Evolutionary conservation across 139 green algal species (phyloP).

Genomic region (Tetradesmus lagerheimii): DNA sequence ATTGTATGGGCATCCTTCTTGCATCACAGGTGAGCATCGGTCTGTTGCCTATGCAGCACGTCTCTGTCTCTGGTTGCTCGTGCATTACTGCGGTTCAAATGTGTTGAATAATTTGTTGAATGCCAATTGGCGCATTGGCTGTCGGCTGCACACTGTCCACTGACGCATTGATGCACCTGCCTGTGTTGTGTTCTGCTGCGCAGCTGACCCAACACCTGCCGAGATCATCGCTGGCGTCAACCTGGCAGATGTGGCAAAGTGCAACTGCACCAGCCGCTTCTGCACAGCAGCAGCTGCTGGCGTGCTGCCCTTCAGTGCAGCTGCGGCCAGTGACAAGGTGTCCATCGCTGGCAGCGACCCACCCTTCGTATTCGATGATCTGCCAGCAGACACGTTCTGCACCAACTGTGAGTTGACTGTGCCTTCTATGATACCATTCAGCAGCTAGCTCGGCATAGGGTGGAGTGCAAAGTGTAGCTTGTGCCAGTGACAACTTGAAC

Average conservation of each 20-base stretch:
- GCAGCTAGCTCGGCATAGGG: not conserved
- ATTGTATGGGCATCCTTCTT: slow-evolving; percentile 53
- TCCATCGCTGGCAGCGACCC: slow-evolving; percentile 41
- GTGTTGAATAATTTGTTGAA: no score
- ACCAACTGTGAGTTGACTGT: slow-evolving; percentile 17
- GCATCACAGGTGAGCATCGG: slow-evolving; percentile 40
- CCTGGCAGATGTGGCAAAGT: slow-evolving; percentile 13
- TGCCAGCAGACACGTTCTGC: slow-evolving; percentile 37
- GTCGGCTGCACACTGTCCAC: not conserved
- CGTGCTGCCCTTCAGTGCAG: slow-evolving; percentile 12
- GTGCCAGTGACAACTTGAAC: no score
- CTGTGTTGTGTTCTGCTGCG: not conserved
- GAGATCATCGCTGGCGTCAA: slow-evolving; percentile 14
- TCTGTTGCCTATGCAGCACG: not conserved
- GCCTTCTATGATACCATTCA: not conserved
- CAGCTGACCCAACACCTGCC: slow-evolving; percentile 32
- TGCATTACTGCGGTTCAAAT: not conserved
- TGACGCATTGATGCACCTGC: not conserved
- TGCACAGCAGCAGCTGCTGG: slow-evolving; percentile 45
- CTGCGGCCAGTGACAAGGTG: slow-evolving; percentile 1
- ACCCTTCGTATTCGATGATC: slow-evolving; percentile 48
- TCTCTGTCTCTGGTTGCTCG: not conserved
- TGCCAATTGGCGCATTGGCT: no score
- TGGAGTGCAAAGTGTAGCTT: no score
- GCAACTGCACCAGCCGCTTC: slow-evolving; percentile 19